A percentile compares a stretch with the other conserved stretches of the same genome.
phyloP scores from a whole-genome alignment of 2,329 filamentous ascomycete species.

The Exophiala alcalophila region DNA sequence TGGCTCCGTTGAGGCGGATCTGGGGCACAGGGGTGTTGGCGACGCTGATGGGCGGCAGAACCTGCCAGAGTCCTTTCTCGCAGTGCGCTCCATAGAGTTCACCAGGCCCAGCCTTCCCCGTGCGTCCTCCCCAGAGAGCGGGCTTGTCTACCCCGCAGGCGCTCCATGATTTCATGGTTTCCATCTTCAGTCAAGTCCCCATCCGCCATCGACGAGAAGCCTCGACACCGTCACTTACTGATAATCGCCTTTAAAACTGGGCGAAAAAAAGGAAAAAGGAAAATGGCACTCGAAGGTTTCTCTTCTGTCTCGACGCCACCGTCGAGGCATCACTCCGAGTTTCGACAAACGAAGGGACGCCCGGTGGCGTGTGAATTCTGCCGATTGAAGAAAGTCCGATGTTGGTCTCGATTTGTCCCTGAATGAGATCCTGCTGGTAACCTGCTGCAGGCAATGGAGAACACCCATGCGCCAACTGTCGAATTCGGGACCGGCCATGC shows the following conservation, averaged over 20 bases:
- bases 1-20: no score
- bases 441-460: conserved; percentile 11
- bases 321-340: not conserved
- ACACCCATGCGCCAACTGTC: conserved; percentile 13
- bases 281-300: not conserved
- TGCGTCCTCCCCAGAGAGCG: no score
- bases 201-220: no score
- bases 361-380: conserved; percentile 4
- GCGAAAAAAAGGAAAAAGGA: not conserved
- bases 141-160: no score
- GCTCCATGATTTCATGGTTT: no score
- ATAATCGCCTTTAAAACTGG: not conserved
- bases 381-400: conserved; percentile 9
- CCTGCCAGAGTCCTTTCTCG: no score
- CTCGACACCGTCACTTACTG: not conserved
- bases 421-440: not conserved
- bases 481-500: conserved; percentile 10
- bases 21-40: no score
- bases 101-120: no score
- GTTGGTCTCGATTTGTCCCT: conserved; percentile 1
- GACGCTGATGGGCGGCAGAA: no score
- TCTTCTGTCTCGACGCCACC: not conserved
- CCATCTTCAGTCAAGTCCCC: no score
- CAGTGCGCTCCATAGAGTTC: no score
- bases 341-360: no score